Conservation (phyloP, 331 rosid species). For the Quercus phellos region DNA sequence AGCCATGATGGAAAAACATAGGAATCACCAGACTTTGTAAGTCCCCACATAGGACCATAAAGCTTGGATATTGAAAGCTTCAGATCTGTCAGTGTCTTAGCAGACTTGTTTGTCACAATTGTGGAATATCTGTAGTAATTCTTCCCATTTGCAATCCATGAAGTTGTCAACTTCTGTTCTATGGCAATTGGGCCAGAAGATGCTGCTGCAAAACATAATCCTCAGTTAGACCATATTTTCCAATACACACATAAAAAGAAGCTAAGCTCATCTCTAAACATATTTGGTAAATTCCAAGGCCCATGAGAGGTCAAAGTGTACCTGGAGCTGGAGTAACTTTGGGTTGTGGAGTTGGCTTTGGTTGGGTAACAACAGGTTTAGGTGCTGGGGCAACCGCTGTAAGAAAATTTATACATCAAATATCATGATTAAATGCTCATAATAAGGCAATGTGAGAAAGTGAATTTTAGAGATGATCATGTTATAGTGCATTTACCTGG, state of each 20-base stretch:
- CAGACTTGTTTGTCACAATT: constrained; percentile 72
- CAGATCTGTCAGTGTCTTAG: constrained; percentile 51
- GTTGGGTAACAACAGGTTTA: constrained; percentile 40
- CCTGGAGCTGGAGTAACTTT: constrained; percentile 69
- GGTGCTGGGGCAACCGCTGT: constrained; percentile 57
- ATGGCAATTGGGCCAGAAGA: constrained; percentile 54
- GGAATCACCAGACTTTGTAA: constrained; percentile 54
- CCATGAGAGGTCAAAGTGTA: constrained; percentile 19
- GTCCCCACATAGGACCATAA: constrained; percentile 93
- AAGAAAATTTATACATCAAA: background rate
- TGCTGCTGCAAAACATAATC: constrained; percentile 46
- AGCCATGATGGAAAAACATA: constrained; percentile 86
- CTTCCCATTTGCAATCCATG: constrained; percentile 67
- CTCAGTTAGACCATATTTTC: constrained; percentile 18
- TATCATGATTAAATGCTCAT: background rate
- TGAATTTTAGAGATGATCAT: background rate
- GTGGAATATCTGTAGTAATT: constrained; percentile 84
- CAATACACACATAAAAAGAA: background rate
- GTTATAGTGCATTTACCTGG: constrained; percentile 51
- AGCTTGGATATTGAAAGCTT: constrained; percentile 64
- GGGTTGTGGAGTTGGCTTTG: constrained; percentile 39
- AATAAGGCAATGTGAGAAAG: background rate
- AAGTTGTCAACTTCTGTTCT: constrained; percentile 58
- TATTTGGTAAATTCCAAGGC: background rate
- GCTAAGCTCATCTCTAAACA: background rate